Percentiles rank a stretch among this genome's conserved stretches.
These are phyloP conservation scores for Arctium minus DNA, from an alignment of 129 eudicot genomes.

Conservation along the genomic window DNA sequence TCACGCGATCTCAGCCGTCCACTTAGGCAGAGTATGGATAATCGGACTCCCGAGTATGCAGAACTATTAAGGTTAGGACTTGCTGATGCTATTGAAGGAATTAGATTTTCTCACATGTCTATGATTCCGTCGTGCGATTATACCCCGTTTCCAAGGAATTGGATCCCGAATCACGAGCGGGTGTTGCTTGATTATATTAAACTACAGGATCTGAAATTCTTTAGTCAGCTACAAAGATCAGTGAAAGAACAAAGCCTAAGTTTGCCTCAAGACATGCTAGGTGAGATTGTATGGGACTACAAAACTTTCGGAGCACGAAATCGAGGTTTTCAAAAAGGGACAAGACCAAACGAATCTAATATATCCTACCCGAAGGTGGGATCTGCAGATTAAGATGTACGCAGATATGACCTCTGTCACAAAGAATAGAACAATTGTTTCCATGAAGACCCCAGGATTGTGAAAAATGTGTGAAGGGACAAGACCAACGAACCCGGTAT, in stretches of 20 bases:
- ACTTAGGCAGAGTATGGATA: slow-evolving; percentile 56
- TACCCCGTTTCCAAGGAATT: slow-evolving; percentile 69
- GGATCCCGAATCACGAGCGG: slow-evolving; percentile 89
- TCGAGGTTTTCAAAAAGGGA: slow-evolving; percentile 11
- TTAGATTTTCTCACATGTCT: slow-evolving; percentile 77
- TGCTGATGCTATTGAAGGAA: slow-evolving; percentile 85
- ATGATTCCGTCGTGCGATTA: slow-evolving; percentile 84
- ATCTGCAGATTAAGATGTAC: neutral
- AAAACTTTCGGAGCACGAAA: slow-evolving; percentile 53
- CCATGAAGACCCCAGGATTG: neutral
- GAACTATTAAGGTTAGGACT: slow-evolving; percentile 84
- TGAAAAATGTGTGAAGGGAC: neutral
- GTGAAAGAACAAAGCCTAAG: slow-evolving; percentile 51
- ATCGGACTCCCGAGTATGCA: slow-evolving; percentile 74
- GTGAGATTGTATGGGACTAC: slow-evolving; percentile 80
- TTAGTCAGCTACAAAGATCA: slow-evolving; percentile 55
- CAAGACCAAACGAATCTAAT: neutral
- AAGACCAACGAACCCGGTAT: neutral
- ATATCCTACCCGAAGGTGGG: neutral
- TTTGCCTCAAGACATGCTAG: slow-evolving; percentile 81
- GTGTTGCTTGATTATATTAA: slow-evolving; percentile 67
- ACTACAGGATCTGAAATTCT: slow-evolving; percentile 64
- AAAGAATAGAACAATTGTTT: neutral
- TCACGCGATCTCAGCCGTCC: slow-evolving; percentile 84
- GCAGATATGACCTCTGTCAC: neutral